Evolutionary conservation across 2,329 filamentous ascomycete species (phyloP).

Genomic region (Cytospora chrysosperma): DNA sequence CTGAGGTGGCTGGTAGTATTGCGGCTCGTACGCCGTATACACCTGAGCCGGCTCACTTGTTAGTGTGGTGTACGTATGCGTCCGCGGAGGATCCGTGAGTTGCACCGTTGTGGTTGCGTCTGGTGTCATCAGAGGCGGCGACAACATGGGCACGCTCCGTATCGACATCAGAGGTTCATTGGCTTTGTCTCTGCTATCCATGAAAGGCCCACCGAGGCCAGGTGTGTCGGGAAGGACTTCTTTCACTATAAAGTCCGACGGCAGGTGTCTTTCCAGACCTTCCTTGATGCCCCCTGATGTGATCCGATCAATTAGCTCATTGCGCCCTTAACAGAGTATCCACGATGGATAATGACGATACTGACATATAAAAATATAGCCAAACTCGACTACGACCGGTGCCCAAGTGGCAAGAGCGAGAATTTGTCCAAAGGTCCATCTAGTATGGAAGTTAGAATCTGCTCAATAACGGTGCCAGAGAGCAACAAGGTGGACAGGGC

Average conservation of each 20-base stretch:
- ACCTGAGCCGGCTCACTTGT: not conserved
- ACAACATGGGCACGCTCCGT: not conserved
- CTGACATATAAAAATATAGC: not conserved
- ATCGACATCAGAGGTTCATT: not conserved
- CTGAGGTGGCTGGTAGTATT: not conserved
- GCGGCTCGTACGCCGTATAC: not conserved
- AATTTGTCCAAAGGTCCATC: conserved; percentile 1
- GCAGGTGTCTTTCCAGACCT: not conserved
- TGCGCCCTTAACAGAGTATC: too few species aligned
- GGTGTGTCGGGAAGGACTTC: too few species aligned
- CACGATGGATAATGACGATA: not conserved
- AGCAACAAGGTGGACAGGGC: not conserved
- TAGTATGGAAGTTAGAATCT: not conserved
- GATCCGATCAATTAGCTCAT: not conserved
- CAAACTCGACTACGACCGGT: not conserved
- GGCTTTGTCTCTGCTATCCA: not conserved
- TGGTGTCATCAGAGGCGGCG: not conserved
- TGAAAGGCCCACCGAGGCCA: not conserved
- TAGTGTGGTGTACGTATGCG: not conserved
- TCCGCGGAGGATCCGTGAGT: not conserved
- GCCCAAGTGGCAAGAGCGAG: not conserved
- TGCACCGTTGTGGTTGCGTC: not conserved
- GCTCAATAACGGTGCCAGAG: not conserved
- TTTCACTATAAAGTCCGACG: not conserved
- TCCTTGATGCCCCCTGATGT: not conserved